Base-by-base conservation (phyloP, 768 basidiomycete genomes). In the Stropharia rugosoannulata region DNA sequence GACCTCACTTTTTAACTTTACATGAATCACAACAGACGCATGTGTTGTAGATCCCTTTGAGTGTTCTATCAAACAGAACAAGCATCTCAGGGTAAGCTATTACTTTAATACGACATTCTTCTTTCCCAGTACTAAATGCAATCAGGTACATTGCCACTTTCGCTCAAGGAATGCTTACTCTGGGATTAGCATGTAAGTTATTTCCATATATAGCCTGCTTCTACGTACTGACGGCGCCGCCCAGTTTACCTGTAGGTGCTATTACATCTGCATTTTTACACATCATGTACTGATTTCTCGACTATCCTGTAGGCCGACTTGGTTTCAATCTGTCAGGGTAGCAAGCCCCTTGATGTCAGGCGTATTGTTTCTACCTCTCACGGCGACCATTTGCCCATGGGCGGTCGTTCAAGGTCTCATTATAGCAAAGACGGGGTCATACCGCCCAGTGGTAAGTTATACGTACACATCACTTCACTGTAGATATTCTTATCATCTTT, bases 261-360 rank as follows among this genome's bases (percentile, higher is more conserved):
- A n/a, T n/a, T n/a, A 25, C 39, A 27, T 9, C 6, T 7, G 15
- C 5, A 12, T 4, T 13, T 5, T 10, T 22, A 52, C 11, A 22
- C 12, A 42, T 18, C 4, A n/a, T 19, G 18, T 18, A 52, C 16
- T 19, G 16, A 36, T 7, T 13, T 12, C 9, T 25, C 29, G 18
- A 41, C 38, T 13, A 47, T 41, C 27, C 29, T 48, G 12, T 50
- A 61, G 60, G 10, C 62, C 62, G 27, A 55, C 58, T 0, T 64
- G 58, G 63, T 77, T 77, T 59, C 78, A 79, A 55, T 69, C 77
- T 1, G 68, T 68, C 15, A 70, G 70, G 51, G 66, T 54, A 9
- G 72, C 68, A 0, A 62, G 62, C 1, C 73, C 79, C 0, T 58
- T 76, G n/a, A 49, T 60, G 0, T 71, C 72, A 5, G 75, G 77